Conservation (phyloP, 2,329 filamentous ascomycete species). For the Phialophora tarda region DNA sequence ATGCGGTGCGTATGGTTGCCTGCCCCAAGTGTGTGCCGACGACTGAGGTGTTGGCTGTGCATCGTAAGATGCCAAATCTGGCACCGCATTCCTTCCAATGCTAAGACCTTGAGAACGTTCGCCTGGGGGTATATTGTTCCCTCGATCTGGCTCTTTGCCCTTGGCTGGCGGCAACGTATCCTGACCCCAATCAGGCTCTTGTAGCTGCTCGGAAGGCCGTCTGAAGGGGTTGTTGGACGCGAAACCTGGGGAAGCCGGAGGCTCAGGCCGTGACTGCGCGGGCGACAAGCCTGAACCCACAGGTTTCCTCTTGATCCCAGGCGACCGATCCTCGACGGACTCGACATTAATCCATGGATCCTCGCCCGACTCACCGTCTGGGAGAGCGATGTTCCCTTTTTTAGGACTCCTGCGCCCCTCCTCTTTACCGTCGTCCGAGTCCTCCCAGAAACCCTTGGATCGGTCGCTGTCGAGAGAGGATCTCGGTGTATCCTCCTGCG, state of each 20-base stretch:
- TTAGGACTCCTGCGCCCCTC: conserved; percentile 23
- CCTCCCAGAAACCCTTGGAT: conserved; percentile 41
- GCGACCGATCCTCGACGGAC: conserved; percentile 22
- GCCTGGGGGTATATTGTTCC: not conserved
- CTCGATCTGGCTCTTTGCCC: conserved; percentile 30
- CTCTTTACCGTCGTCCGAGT: conserved; percentile 33
- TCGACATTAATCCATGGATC: conserved; percentile 32
- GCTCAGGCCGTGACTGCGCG: conserved; percentile 10
- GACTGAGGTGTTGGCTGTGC: conserved; percentile 5
- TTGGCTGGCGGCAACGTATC: conserved; percentile 11
- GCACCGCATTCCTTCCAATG: conserved; percentile 5
- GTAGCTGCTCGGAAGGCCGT: conserved; percentile 25
- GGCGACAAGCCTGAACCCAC: conserved; percentile 23
- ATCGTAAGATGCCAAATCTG: conserved; percentile 20
- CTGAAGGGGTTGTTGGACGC: conserved; percentile 41
- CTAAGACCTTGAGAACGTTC: conserved; percentile 19
- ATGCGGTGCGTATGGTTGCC: conserved; percentile 5
- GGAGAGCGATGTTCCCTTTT: conserved; percentile 12
- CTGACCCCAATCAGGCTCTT: conserved; percentile 20
- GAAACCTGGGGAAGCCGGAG: conserved; percentile 15
- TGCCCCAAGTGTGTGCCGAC: conserved; percentile 16
- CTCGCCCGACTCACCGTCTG: conserved; percentile 22
- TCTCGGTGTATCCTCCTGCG: conserved; percentile 37
- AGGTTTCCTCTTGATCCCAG: conserved; percentile 37
- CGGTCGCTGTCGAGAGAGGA: conserved; percentile 40